A percentile compares a stretch with the other conserved stretches of the same genome.
Evolutionary conservation across 805 yeast genomes (phyloP).

Genomic region (Candida incommunis): DNA sequence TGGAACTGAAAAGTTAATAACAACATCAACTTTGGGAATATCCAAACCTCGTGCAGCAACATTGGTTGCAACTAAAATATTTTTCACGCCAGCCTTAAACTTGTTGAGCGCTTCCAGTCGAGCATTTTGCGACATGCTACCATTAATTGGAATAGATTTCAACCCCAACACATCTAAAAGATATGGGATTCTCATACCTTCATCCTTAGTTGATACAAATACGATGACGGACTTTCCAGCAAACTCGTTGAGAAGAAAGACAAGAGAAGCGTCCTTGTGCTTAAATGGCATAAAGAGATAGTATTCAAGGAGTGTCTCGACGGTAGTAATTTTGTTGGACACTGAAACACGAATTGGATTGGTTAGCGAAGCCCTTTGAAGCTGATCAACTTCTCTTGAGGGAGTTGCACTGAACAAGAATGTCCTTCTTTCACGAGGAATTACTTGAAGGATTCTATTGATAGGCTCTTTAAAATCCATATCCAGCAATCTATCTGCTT

Average conservation of each 20-base stretch:
- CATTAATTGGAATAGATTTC: slow-evolving; percentile 85
- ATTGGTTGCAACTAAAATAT: slow-evolving; percentile 78
- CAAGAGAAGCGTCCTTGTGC: slow-evolving; percentile 74
- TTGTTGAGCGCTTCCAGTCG: slow-evolving; percentile 57
- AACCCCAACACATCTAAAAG: slow-evolving; percentile 72
- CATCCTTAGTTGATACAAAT: slow-evolving; percentile 90
- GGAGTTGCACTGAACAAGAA: slow-evolving; percentile 92
- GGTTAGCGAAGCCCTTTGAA: slow-evolving; percentile 81
- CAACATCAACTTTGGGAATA: slow-evolving; percentile 87
- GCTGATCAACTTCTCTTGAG: slow-evolving; percentile 87
- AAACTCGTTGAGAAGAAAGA: slow-evolving; percentile 69
- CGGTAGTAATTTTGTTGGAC: slow-evolving; percentile 79
- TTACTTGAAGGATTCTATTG: slow-evolving; percentile 68
- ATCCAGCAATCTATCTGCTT: slow-evolving; percentile 90
- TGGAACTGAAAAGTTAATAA: slow-evolving; percentile 87
- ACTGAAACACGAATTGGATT: slow-evolving; percentile 89
- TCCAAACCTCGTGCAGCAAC: slow-evolving; percentile 97
- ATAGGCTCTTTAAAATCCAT: slow-evolving; percentile 94
- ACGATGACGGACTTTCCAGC: slow-evolving; percentile 78
- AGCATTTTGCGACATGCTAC: slow-evolving; percentile 85
- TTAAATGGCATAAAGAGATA: slow-evolving; percentile 88
- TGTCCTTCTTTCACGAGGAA: slow-evolving; percentile 69
- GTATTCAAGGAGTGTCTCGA: slow-evolving; percentile 80
- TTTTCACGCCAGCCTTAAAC: slow-evolving; percentile 37
- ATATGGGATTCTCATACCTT: slow-evolving; percentile 80